Evolutionary conservation across 192 early-diverging fungal species (phyloP), one percentile per base, ranked within the genome.

Genomic region (Coemansia sp.): DNA sequence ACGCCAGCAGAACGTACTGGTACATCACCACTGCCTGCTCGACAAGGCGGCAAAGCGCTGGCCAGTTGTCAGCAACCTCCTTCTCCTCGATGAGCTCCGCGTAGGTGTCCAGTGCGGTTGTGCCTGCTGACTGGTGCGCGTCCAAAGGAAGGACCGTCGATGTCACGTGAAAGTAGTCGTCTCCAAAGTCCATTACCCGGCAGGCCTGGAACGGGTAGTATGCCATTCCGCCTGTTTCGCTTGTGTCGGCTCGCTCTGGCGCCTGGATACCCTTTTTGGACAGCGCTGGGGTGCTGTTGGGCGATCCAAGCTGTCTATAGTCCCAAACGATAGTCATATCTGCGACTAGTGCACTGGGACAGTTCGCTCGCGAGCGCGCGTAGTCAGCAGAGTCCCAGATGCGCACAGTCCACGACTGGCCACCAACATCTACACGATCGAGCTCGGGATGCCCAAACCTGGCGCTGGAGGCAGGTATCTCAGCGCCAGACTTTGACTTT

Each of bases 311-410:
- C 35, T 74, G 77, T 13, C 68, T 63, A 29, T 82, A 82, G 56
- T 82, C 79, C 79, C 79, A 82, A 2, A 82, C 68, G 12, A 82
- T 70, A 4, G 79, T 73, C 64, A 77, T 72, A 35, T 77, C 79
- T 2, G 74, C 74, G 12, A 40, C 48, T 59, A 77, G 48, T 1
- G 79, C 74, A 34, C 59, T 65, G 10, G 79, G 75, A 26, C 74
- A 82, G 53, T 45, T 55, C 6, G 60, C 42, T 15, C 79, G 64
- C 16, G 74, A 74, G 23, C 62, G 58, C 21, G 65, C 52, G 20
- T 82, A 82, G 63, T 73, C 74, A 0, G 62, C 61, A 7, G 74
- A 63, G 26, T 82, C 71, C 79, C 79, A 82, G 26, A 82, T 77
- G 30, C 71, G 74, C 26, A 82, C 75, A 20, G 70, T 71, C 79